phyloP scores from a whole-genome alignment of 176 grass and related monocot species.

The Zoysia pacifica region DNA sequence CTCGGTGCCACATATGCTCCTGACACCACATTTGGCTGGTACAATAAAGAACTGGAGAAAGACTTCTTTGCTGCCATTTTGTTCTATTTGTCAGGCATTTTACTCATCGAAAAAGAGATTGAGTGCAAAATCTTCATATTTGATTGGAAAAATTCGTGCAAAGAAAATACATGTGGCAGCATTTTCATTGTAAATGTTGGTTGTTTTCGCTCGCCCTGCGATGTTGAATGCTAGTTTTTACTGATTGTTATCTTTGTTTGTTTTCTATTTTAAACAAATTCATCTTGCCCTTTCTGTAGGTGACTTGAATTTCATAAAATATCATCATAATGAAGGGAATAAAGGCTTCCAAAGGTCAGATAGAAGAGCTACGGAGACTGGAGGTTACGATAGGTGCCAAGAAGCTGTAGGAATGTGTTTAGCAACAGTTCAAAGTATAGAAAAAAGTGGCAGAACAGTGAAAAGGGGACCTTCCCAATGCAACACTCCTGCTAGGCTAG shows the following conservation, averaged over 20 bases:
- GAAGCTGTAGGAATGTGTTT: not conserved
- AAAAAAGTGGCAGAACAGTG: not conserved
- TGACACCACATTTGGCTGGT: not conserved
- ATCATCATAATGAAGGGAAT: not conserved
- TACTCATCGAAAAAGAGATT: slow-evolving; percentile 6
- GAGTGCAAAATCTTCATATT: not conserved
- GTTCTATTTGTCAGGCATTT: not conserved
- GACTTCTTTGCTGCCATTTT: slow-evolving; percentile 13
- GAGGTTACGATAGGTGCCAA: not conserved
- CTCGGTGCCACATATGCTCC: not conserved
- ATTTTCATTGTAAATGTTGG: not conserved
- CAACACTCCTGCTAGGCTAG: not conserved
- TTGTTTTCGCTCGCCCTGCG: not conserved
- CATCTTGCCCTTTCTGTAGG: not conserved
- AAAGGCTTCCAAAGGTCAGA: not conserved
- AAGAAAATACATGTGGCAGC: not conserved
- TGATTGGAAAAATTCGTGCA: not conserved
- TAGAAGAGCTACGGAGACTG: not conserved
- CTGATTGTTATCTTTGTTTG: not conserved
- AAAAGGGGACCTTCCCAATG: not conserved
- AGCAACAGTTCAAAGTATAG: not conserved
- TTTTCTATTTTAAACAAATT: not conserved
- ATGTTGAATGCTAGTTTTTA: not conserved
- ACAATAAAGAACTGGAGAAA: not conserved
- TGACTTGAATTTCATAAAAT: not conserved